A percentile compares a stretch with the other conserved stretches of the same genome.
phyloP scores from a whole-genome alignment of 495 filamentous ascomycete species.

The Aspergillus olivimuriae region DNA sequence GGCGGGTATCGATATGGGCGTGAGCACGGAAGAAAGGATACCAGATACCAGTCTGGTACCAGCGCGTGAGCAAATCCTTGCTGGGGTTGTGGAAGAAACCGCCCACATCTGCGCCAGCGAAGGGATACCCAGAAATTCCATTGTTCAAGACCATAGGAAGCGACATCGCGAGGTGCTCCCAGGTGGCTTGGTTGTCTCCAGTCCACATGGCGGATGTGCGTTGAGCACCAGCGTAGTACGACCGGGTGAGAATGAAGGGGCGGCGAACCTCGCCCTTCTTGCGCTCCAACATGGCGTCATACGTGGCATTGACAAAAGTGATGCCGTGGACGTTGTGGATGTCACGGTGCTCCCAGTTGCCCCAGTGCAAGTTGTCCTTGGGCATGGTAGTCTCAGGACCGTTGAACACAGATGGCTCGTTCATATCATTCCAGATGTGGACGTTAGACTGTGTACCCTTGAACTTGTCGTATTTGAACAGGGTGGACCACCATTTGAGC shows the following conservation, averaged over 20 bases:
- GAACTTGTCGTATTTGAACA: slow-evolving; percentile 84
- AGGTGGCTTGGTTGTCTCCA: slow-evolving; percentile 89
- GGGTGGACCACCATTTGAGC: slow-evolving; percentile 76
- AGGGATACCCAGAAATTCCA: slow-evolving; percentile 88
- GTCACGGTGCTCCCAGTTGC: slow-evolving; percentile 93
- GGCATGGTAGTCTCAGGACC: slow-evolving; percentile 95
- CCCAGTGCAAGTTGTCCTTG: slow-evolving; percentile 90
- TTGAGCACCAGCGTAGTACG: slow-evolving; percentile 87
- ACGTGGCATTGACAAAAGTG: slow-evolving; percentile 90
- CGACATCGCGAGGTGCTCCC: slow-evolving; percentile 79
- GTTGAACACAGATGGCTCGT: slow-evolving; percentile 97
- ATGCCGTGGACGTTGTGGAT: slow-evolving; percentile 92
- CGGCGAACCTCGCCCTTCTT: slow-evolving; percentile 72
- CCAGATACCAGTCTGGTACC: slow-evolving; percentile 96
- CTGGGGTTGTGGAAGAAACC: slow-evolving; percentile 97
- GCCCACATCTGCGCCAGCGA: slow-evolving; percentile 91
- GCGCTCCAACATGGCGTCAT: slow-evolving; percentile 70
- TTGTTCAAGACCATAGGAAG: slow-evolving; percentile 91
- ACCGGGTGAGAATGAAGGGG: slow-evolving; percentile 87
- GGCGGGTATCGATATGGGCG: slow-evolving; percentile 91
- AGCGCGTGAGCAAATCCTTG: slow-evolving; percentile 82
- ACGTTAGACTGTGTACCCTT: slow-evolving; percentile 75
- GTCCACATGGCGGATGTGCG: slow-evolving; percentile 96
- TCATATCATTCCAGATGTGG: slow-evolving; percentile 99
- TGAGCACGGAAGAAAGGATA: slow-evolving; percentile 99